Conservation (phyloP, 208 protist genomes). For the Trypanosoma avium region DNA sequence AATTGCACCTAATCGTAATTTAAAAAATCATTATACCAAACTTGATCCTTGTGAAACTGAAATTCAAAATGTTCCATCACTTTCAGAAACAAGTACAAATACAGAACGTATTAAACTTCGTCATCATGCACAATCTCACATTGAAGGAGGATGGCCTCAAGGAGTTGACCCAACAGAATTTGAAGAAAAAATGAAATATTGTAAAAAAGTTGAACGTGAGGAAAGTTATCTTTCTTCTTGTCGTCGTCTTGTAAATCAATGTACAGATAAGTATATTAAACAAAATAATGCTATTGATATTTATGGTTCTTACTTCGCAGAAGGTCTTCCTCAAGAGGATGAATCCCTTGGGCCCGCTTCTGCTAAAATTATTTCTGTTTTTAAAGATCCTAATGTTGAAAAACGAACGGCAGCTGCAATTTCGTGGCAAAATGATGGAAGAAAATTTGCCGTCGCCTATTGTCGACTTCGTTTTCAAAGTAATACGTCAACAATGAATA, state of each 20-base stretch:
- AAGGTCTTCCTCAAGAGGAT: constrained; percentile 75
- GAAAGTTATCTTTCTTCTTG: constrained; percentile 93
- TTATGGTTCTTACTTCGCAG: constrained; percentile 95
- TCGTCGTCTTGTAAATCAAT: constrained; percentile 83
- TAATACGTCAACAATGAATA: constrained; percentile 86
- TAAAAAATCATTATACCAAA: constrained; percentile 81
- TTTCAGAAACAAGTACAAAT: constrained; percentile 94
- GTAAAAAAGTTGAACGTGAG: constrained; percentile 96
- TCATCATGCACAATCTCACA: constrained; percentile 91
- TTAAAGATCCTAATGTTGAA: constrained; percentile 90
- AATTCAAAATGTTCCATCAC: constrained; percentile 92
- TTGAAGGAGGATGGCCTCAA: constrained; percentile 97
- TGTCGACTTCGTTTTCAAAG: constrained; percentile 94
- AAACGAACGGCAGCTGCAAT: constrained; percentile 92
- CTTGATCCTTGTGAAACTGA: constrained; percentile 84
- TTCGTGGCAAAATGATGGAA: constrained; percentile 95
- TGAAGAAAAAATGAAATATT: constrained; percentile 96
- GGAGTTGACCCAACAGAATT: constrained; percentile 95
- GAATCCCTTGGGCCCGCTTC: constrained; percentile 81
- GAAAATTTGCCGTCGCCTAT: constrained; percentile 95
- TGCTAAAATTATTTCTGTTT: constrained; percentile 93
- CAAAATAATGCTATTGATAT: constrained; percentile 98
- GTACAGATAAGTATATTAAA: constrained; percentile 90
- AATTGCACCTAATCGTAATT: constrained; percentile 70
- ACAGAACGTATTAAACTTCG: constrained; percentile 92